Evolutionary conservation across 2,329 filamentous ascomycete species (phyloP).

Genomic region (Fusarium torulosum): DNA sequence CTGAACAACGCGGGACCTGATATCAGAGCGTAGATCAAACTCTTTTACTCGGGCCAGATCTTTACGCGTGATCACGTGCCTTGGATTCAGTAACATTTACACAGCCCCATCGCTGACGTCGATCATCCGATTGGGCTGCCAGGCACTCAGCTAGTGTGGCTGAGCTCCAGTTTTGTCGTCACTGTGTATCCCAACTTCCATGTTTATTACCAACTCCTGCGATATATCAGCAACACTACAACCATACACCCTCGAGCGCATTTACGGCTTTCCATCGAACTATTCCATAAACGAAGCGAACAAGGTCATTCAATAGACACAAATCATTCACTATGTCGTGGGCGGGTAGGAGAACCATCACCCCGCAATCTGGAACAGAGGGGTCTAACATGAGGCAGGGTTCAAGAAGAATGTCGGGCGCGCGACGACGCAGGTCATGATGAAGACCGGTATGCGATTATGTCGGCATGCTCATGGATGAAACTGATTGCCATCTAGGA

Average conservation of each 20-base stretch:
- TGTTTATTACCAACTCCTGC: conserved; percentile 41
- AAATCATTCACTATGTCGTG: conserved; percentile 70
- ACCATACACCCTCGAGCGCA: conserved; percentile 34
- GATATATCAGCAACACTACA: conserved; percentile 34
- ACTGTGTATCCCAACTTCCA: conserved; percentile 44
- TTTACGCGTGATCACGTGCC: conserved; percentile 50
- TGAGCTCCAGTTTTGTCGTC: conserved; percentile 51
- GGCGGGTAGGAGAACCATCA: conserved; percentile 67
- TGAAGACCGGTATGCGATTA: conserved; percentile 84
- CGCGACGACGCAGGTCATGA: conserved; percentile 99
- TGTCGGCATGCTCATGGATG: background rate
- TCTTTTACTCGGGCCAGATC: conserved; percentile 11
- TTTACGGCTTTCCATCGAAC: conserved; percentile 25
- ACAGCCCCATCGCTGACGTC: conserved; percentile 50
- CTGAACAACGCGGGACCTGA: conserved; percentile 33
- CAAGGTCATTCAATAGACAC: conserved; percentile 10
- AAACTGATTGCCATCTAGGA: conserved; percentile 61
- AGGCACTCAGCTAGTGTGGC: conserved; percentile 46
- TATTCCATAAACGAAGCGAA: conserved; percentile 20
- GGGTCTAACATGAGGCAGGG: conserved; percentile 54
- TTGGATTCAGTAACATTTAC: conserved; percentile 2
- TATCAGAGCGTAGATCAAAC: conserved; percentile 16
- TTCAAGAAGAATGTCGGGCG: conserved; percentile 95
- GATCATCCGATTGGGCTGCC: conserved; percentile 50
- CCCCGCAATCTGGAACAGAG: conserved; percentile 46